phyloP scores from a whole-genome alignment of 768 basidiomycete species.

The Auricularia cornea region DNA sequence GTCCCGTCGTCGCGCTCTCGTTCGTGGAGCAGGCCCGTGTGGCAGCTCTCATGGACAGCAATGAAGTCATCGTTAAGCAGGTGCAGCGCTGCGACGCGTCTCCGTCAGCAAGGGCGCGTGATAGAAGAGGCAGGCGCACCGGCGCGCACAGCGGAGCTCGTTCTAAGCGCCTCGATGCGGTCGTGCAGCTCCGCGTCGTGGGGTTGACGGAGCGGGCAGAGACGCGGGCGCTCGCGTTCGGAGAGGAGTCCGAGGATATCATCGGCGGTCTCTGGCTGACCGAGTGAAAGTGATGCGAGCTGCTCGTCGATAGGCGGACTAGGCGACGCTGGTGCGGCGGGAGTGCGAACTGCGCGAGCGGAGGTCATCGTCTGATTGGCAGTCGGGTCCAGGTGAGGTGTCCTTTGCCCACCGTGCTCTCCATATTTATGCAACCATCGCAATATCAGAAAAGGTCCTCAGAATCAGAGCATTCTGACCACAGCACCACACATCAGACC shows the following conservation, averaged over 20 bases:
- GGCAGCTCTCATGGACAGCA: background rate
- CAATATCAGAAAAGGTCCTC: no score
- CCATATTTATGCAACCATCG: no score
- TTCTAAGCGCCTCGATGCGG: background rate
- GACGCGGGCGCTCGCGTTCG: background rate
- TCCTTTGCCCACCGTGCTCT: no score
- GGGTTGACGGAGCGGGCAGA: background rate
- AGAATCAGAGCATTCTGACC: no score
- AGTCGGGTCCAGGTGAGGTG: no score
- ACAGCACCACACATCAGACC: no score
- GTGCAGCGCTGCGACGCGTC: background rate
- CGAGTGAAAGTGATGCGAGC: background rate
- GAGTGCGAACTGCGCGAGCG: no score
- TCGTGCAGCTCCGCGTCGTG: background rate
- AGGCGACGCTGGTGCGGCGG: background rate
- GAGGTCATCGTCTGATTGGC: no score
- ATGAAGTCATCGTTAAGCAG: background rate
- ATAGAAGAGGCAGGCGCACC: background rate
- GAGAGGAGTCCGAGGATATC: background rate
- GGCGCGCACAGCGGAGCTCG: background rate
- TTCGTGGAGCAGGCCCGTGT: background rate
- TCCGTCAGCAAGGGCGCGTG: background rate
- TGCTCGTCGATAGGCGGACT: background rate
- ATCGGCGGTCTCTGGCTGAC: background rate
- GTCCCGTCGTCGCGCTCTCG: background rate